Conservation (phyloP, 164 flowering plant species). For the Aristolochia californica region DNA sequence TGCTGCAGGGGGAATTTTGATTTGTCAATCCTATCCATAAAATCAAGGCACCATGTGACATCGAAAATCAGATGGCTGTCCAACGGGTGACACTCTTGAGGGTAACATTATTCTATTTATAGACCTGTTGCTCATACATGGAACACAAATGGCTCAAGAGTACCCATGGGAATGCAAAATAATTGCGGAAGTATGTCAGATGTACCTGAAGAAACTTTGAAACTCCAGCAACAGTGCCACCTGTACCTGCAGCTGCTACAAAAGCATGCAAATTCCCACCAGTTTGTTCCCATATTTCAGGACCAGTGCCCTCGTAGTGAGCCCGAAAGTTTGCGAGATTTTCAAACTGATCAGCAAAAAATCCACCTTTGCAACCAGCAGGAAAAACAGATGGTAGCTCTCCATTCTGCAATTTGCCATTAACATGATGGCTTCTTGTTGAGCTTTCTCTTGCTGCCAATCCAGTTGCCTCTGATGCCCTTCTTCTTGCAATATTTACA, state of each 20-base stretch:
- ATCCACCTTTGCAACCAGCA: conserved; percentile 61
- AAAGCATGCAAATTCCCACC: conserved; percentile 67
- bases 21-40: too few species aligned
- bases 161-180: too few species aligned
- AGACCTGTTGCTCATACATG: too few species aligned
- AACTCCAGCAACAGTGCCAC: conserved; percentile 90
- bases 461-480: conserved; percentile 72
- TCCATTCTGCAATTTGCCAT: conserved; percentile 23
- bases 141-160: too few species aligned
- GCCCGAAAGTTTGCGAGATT: conserved; percentile 87
- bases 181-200: too few species aligned
- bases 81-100: too few species aligned
- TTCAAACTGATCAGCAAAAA: conserved; percentile 97
- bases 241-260: conserved; percentile 93
- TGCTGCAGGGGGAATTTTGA: too few species aligned
- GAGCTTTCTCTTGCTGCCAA: conserved; percentile 29
- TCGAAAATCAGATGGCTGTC: too few species aligned
- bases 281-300: conserved; percentile 96
- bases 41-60: too few species aligned
- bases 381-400: conserved; percentile 18
- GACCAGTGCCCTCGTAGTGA: conserved; percentile 93
- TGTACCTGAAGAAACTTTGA: conserved; percentile 73
- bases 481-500: conserved; percentile 81
- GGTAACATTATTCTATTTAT: too few species aligned
- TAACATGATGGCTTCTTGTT: conserved; percentile 19